phyloP scores from a whole-genome alignment of 192 early-diverging fungal genomes.

The Coemansia asiatica region DNA sequence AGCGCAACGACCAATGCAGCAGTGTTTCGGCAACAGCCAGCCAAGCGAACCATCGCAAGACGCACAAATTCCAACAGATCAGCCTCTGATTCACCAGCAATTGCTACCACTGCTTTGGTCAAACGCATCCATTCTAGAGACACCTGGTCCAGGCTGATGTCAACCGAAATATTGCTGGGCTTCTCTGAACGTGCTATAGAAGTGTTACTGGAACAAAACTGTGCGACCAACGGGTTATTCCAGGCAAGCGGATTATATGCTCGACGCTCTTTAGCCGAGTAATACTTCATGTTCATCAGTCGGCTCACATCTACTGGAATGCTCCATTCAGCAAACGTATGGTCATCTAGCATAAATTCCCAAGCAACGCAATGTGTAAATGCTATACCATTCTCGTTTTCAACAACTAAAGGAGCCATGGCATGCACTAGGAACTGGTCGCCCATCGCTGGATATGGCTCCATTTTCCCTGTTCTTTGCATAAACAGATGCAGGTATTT shows the following conservation, averaged over 20 bases:
- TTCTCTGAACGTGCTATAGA: neutral
- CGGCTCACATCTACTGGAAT: slow-evolving; percentile 5
- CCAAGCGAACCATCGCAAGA: neutral
- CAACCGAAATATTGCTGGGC: neutral
- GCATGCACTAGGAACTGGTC: slow-evolving; percentile 7
- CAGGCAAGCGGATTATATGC: slow-evolving; percentile 9
- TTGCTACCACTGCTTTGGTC: neutral
- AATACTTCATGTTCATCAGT: slow-evolving; percentile 8
- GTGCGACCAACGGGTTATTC: slow-evolving; percentile 10
- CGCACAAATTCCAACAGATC: neutral
- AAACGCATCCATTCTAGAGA: slow-evolving; percentile 17
- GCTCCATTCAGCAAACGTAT: slow-evolving; percentile 5
- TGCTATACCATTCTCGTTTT: neutral
- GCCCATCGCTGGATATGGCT: slow-evolving; percentile 14
- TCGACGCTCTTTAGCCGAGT: slow-evolving; percentile 13
- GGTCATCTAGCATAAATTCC: slow-evolving; percentile 14
- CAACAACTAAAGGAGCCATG: neutral
- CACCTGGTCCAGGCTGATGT: neutral
- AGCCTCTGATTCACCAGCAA: neutral
- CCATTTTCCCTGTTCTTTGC: slow-evolving; percentile 9
- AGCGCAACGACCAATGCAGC: neutral
- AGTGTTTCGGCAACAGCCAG: neutral
- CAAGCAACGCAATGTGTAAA: slow-evolving; percentile 2
- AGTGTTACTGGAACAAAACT: too few species aligned
- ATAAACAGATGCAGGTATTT: slow-evolving; percentile 18